Percentiles rank a stretch among this genome's conserved stretches.
Conservation (phyloP, 2,329 filamentous ascomycete genomes). For the Sarocladium strictum region DNA sequence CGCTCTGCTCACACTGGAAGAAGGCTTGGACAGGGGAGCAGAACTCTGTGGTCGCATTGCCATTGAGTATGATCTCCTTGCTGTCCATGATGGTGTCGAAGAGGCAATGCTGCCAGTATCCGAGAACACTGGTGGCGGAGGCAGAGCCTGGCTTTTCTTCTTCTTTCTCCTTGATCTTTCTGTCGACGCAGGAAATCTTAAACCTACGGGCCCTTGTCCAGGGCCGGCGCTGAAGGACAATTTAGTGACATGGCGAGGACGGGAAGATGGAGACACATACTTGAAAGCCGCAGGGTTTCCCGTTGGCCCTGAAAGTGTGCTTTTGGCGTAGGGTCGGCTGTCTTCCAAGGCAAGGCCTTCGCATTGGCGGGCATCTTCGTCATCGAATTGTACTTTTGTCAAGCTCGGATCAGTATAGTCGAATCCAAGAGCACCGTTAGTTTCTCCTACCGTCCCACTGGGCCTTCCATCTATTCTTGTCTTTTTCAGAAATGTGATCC, state of each 20-base stretch:
- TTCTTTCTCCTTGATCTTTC: background rate
- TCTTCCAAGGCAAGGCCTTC: constrained; percentile 16
- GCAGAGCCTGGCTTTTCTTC: background rate
- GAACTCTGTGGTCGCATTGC: background rate
- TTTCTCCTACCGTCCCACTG: background rate
- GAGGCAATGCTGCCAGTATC: background rate
- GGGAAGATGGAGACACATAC: background rate
- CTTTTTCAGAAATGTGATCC: background rate
- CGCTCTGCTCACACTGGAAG: background rate
- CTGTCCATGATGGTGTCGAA: background rate
- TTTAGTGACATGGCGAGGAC: too few relatives aligned
- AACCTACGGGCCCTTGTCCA: background rate
- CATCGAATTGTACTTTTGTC: constrained; percentile 14
- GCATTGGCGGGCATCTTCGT: constrained; percentile 18
- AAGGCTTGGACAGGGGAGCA: background rate
- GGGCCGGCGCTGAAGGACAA: background rate
- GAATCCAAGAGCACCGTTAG: background rate
- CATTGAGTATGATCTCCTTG: background rate
- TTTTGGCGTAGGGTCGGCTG: constrained; percentile 17
- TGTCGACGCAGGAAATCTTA: background rate
- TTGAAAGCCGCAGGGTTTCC: constrained; percentile 4
- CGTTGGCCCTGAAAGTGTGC: constrained; percentile 1
- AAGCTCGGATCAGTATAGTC: background rate
- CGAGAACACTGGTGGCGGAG: background rate
- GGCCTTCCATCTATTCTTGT: background rate